A percentile compares a stretch with the other conserved stretches of the same genome.
phyloP scores from a whole-genome alignment of 2,329 filamentous ascomycete genomes.

The Ustulina deusta region DNA sequence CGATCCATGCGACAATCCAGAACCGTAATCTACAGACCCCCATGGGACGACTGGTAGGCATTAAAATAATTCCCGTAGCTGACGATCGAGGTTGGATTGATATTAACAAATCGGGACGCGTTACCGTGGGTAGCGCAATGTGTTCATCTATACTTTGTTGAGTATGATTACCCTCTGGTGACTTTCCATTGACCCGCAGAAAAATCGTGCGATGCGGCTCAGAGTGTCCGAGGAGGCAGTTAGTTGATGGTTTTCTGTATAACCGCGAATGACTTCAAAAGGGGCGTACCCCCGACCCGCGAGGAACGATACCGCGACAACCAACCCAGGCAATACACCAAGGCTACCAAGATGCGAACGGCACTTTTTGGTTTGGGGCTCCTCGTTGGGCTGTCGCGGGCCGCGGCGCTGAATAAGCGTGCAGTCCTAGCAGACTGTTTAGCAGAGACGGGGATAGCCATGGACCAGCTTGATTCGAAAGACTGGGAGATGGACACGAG shows the following conservation, averaged over 20 bases:
- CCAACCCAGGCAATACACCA: constrained; percentile 9
- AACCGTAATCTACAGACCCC: constrained; percentile 35
- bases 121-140: constrained; percentile 43
- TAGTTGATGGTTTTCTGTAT: constrained; percentile 35
- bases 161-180: constrained; percentile 38
- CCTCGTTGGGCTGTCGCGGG: constrained; percentile 41
- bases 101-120: constrained; percentile 48
- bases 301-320: constrained; percentile 1
- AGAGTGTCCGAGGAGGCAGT: constrained; percentile 26
- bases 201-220: constrained; percentile 43
- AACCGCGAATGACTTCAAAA: constrained; percentile 30
- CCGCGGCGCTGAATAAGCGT: constrained; percentile 45
- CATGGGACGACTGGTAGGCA: constrained; percentile 35
- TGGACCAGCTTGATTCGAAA: constrained; percentile 46
- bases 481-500: constrained; percentile 48
- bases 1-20: constrained; percentile 30
- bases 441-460: constrained; percentile 39
- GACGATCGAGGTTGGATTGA: constrained; percentile 41
- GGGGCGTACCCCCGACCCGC: constrained; percentile 16
- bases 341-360: constrained; percentile 42
- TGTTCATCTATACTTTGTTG: constrained; percentile 42
- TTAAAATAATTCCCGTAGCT: constrained; percentile 42
- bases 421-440: constrained; percentile 49
- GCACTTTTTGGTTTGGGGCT: constrained; percentile 44
- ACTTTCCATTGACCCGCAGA: constrained; percentile 40